phyloP scores from a whole-genome alignment of 2,329 filamentous ascomycete species.

The Cercospora zeae-maydis region DNA sequence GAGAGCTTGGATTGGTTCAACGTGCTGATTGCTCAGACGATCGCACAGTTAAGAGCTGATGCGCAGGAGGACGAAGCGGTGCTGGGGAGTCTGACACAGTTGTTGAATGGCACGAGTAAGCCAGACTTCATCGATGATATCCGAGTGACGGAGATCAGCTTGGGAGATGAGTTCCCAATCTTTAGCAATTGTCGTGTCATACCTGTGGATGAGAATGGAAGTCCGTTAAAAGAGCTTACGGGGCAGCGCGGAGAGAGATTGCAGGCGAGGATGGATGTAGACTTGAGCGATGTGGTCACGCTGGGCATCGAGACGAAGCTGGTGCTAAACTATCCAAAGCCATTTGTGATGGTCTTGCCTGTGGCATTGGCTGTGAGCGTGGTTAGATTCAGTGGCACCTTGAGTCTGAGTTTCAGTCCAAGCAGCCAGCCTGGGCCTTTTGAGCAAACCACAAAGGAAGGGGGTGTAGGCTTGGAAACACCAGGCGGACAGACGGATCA shows the following conservation, averaged over 20 bases:
- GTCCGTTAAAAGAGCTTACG: conserved; percentile 45
- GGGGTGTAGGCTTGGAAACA: conserved; percentile 2
- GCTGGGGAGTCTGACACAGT: conserved; percentile 74
- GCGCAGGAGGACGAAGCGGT: conserved; percentile 90
- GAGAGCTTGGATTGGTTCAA: conserved; percentile 99
- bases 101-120: conserved; percentile 78
- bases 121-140: conserved; percentile 94
- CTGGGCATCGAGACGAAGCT: conserved; percentile 91
- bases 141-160: conserved; percentile 83
- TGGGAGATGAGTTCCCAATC: conserved; percentile 97
- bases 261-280: conserved; percentile 94
- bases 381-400: conserved; percentile 87
- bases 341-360: conserved; percentile 80
- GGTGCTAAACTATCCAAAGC: conserved; percentile 90
- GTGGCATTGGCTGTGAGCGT: conserved; percentile 90
- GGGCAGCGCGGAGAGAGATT: conserved; percentile 63
- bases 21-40: conserved; percentile 91
- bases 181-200: conserved; percentile 98
- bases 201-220: conserved; percentile 76
- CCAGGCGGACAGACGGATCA: conserved; percentile 26
- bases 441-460: conserved; percentile 24
- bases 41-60: conserved; percentile 89
- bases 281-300: conserved; percentile 92
- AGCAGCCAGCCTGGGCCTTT: conserved; percentile 42
- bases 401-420: conserved; percentile 90